Evolutionary conservation across 202 grass and related monocot genomes (phyloP).

Genomic region (Setaria italica): DNA sequence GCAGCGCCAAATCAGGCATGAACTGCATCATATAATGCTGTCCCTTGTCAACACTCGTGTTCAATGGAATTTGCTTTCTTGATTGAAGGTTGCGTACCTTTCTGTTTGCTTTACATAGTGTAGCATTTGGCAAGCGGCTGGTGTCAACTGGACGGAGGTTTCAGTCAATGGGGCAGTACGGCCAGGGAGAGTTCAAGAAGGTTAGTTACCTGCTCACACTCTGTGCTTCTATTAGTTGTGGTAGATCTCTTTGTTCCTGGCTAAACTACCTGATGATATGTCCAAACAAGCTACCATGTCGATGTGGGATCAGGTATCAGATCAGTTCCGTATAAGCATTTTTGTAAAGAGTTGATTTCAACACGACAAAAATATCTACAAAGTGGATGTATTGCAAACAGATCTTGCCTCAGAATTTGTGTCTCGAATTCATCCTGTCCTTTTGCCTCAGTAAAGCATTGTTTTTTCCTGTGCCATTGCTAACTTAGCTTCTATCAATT

Average conservation of each 20-base stretch:
- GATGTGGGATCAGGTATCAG: background rate
- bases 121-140: slow-evolving; percentile 91
- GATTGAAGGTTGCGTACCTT: slow-evolving; percentile 35
- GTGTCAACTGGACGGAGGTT: slow-evolving; percentile 81
- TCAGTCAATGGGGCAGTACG: slow-evolving; percentile 75
- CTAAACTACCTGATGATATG: slow-evolving; percentile 20
- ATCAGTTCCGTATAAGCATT: background rate
- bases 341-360: background rate
- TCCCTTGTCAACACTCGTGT: slow-evolving; percentile 10
- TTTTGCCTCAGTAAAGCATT: slow-evolving; percentile 3
- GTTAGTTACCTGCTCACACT: slow-evolving; percentile 40
- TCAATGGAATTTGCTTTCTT: background rate
- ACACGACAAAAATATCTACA: background rate
- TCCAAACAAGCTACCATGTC: background rate
- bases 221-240: slow-evolving; percentile 1
- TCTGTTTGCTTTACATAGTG: slow-evolving; percentile 61
- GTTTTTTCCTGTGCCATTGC: background rate
- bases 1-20: slow-evolving; percentile 81
- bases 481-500: background rate
- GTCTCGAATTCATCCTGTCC: background rate
- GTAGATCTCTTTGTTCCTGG: background rate
- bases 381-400: background rate
- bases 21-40: slow-evolving; percentile 14
- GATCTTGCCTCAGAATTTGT: background rate
- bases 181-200: slow-evolving; percentile 73